phyloP scores from a whole-genome alignment of 176 grass and related monocot species.

The Triticum aestivum region DNA sequence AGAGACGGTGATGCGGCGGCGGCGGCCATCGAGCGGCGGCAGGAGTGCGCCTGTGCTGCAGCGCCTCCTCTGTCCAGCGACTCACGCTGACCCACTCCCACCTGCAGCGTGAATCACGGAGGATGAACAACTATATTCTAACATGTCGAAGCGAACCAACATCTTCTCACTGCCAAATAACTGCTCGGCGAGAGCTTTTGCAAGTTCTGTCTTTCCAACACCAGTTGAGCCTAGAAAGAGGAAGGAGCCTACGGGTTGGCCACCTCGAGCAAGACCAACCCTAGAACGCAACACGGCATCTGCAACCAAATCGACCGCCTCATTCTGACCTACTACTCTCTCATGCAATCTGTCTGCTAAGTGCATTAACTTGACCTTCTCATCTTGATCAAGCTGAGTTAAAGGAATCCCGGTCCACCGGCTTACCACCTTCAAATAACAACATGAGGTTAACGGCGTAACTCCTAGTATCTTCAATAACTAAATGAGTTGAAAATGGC shows the following conservation, averaged over 20 bases:
- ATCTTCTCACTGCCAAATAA: slow-evolving; percentile 24
- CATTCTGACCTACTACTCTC: slow-evolving; percentile 37
- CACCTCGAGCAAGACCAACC: slow-evolving; percentile 13
- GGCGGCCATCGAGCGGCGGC: too few relatives aligned
- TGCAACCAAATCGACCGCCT: slow-evolving; percentile 23
- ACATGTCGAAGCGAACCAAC: slow-evolving; percentile 40
- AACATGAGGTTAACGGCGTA: neutral
- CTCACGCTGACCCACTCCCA: too few relatives aligned
- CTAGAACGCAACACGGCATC: slow-evolving; percentile 30
- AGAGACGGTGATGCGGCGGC: too few relatives aligned
- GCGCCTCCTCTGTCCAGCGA: too few relatives aligned
- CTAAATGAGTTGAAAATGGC: neutral
- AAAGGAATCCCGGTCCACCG: slow-evolving; percentile 7
- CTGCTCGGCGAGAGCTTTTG: slow-evolving; percentile 40
- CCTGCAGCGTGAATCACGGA: neutral
- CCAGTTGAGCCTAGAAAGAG: slow-evolving; percentile 44
- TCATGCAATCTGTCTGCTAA: slow-evolving; percentile 32
- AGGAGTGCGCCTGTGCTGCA: too few relatives aligned
- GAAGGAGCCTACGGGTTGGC: slow-evolving; percentile 21
- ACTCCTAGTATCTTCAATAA: neutral
- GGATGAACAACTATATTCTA: slow-evolving; percentile 17
- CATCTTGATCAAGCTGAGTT: neutral
- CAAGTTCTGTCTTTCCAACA: slow-evolving; percentile 48
- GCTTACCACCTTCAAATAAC: neutral
- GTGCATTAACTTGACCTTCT: slow-evolving; percentile 11